Evolutionary conservation across 495 filamentous ascomycete species (phyloP), one percentile per base, ranked within the genome.

Genomic region (Hypomontagnella submonticulosa): DNA sequence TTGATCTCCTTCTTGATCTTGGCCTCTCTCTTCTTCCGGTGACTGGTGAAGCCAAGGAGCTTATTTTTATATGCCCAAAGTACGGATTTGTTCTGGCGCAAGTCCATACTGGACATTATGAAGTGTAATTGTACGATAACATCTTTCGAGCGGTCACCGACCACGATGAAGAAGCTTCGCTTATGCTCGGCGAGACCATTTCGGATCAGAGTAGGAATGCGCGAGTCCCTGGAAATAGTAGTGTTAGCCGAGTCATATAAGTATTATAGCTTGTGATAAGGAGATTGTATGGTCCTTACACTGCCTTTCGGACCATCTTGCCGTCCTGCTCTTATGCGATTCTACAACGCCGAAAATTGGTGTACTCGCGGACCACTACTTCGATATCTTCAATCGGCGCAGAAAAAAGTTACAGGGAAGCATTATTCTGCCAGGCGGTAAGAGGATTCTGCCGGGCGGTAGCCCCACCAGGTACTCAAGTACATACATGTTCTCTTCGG

Each of bases 31-130:
- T 99, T 98, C 81, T 96, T 96, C 15, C 96, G 90, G 77, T 99
- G 92, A 76, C 90, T 92, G 44, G 42, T 95, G 76, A 99, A 99
- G 27, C 92, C 92, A 30, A 99, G 81, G 1, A 99, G 84, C 74
- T 98, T 93, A 75, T 97, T 96, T 79, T 98, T 97, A 80, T 99
- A 99, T n/a, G 96, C 93, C 96, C 96, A 99, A 12, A 99, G 81
- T 3, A 99, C 92, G 9, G 90, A 93, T 76, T 97, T 98, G 80
- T 97, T 98, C 74, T 95, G 88, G 78, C 95, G 96, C 62, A 97
- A 84, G 73, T 97, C 92, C 70, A 89, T 87, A 67, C 85, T 89
- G 46, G 92, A 92, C 80, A 97, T 89, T 69, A 99, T 96, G 70
- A 93, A 92, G 77, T 98, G 93, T 34, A 99, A 83, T 73, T 97